phyloP scores from a whole-genome alignment of 2,329 filamentous ascomycete species.

The Talaromyces sp. region DNA sequence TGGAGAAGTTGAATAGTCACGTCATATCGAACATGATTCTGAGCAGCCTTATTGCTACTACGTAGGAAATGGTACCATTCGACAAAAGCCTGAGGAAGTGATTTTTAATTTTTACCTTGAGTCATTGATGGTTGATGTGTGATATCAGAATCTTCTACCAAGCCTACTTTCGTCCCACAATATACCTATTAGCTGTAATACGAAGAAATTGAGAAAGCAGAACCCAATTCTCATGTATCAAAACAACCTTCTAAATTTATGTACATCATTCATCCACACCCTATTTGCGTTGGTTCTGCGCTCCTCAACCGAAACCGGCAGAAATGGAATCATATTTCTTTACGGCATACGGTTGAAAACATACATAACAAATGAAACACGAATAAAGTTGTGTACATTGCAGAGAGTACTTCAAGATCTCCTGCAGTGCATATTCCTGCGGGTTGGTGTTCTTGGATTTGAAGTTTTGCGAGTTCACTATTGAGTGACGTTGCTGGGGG shows the following conservation, averaged over 20 bases:
- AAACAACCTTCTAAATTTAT: slow-evolving; percentile 2
- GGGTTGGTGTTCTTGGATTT: not conserved
- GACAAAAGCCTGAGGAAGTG: not conserved
- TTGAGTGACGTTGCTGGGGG: slow-evolving; percentile 62
- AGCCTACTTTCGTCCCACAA: not conserved
- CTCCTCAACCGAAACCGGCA: not conserved
- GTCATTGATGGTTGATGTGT: not conserved
- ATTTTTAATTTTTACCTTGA: not conserved
- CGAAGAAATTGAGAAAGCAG: not conserved
- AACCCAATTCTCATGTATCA: not conserved
- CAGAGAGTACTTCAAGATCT: not conserved
- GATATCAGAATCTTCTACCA: not conserved
- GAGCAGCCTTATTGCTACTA: too few species aligned
- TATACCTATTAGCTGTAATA: not conserved
- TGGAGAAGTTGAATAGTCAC: too few species aligned
- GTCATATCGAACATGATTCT: too few species aligned
- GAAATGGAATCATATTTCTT: not conserved
- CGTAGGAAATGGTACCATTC: too few species aligned
- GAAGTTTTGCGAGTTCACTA: slow-evolving; percentile 33
- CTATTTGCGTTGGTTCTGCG: not conserved
- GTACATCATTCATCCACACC: not conserved
- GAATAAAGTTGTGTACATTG: not conserved
- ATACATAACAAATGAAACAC: not conserved
- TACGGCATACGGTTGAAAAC: not conserved
- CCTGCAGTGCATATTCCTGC: not conserved